phyloP scores from a whole-genome alignment of 2,329 filamentous ascomycete species.

The Diaporthe sp. region DNA sequence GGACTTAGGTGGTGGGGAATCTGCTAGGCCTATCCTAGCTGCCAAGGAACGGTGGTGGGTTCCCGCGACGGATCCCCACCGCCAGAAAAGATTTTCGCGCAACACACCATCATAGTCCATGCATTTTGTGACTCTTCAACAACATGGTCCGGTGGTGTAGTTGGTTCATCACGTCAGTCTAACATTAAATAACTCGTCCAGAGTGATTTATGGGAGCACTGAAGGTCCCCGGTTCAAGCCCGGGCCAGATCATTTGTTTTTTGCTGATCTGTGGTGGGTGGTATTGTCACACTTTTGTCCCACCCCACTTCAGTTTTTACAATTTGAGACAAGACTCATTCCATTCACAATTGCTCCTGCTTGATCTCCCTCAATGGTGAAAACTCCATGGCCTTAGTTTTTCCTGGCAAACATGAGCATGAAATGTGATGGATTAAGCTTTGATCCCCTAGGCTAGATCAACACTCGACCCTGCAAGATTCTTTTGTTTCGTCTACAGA shows the following conservation, averaged over 20 bases:
- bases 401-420: no score
- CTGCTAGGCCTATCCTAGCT: neutral
- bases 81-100: neutral
- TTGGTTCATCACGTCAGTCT: constrained; percentile 65
- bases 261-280: neutral
- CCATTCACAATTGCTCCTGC: neutral
- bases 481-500: no score
- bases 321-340: neutral
- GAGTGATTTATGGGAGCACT: neutral
- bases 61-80: neutral
- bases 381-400: no score
- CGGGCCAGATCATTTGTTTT: constrained; percentile 31
- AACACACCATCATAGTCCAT: rapidly evolving
- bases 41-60: neutral
- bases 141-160: constrained; percentile 48
- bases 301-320: neutral
- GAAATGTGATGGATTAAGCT: neutral
- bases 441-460: neutral
- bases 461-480: no score
- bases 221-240: constrained; percentile 38
- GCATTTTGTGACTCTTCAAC: rapidly evolving
- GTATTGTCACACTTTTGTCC: neutral
- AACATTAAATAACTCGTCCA: constrained; percentile 48
- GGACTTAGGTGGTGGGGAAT: neutral
- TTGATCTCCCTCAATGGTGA: neutral